Percentiles rank a stretch among this genome's conserved stretches.
These are phyloP conservation scores for Quercus cerris DNA, from an alignment of 306 rosid species.

Conservation along the genomic window DNA sequence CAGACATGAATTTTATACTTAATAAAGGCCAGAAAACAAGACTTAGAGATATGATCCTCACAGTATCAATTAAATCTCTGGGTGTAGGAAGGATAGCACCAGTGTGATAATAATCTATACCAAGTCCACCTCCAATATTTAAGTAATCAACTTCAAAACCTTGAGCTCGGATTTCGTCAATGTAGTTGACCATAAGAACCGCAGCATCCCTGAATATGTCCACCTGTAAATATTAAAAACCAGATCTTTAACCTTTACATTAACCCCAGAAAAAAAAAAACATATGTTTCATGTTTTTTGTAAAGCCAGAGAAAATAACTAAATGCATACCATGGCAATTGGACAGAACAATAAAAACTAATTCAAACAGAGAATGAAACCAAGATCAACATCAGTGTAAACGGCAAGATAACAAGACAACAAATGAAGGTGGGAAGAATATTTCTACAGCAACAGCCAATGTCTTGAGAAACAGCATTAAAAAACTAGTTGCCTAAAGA, in stretches of 20 bases:
- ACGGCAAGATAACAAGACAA: neutral
- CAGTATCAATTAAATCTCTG: conserved; percentile 84
- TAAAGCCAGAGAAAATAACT: neutral
- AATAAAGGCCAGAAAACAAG: neutral
- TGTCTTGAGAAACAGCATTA: neutral
- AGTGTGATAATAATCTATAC: conserved; percentile 84
- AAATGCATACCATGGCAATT: neutral
- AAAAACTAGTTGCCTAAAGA: neutral
- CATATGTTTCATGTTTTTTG: neutral
- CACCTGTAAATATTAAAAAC: conserved; percentile 49
- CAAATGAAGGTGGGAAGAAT: neutral
- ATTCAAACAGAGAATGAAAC: neutral
- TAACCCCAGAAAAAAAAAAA: neutral
- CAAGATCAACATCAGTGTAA: neutral
- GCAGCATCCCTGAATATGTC: conserved; percentile 96
- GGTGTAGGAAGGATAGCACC: conserved; percentile 85
- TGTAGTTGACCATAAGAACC: conserved; percentile 78
- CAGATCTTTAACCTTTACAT: neutral
- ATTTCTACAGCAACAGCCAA: neutral
- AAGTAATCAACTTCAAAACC: conserved; percentile 86
- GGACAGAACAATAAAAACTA: neutral
- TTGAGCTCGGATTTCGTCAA: conserved; percentile 79
- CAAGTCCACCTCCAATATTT: conserved; percentile 96
- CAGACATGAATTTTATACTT: neutral
- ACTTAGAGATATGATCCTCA: conserved; percentile 30